Conservation (phyloP, 164 flowering plant genomes). For the grape (Vitis vinifera) region ASM3070453v1 NC_081822.1:3796501-3797000, state of each 20-base stretch:
- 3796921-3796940: no score
- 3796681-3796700: constrained; percentile 8
- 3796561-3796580: constrained; percentile 15
- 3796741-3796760: constrained; percentile 15
- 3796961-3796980: no score
- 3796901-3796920: no score
- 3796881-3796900: no score
- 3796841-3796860: no score
- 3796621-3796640: constrained; percentile 21
- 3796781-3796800: no score
- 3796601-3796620: constrained; percentile 11
- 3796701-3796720: constrained; percentile 1
- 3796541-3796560: not conserved
- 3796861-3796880: no score
- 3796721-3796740: constrained; percentile 8
- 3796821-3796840: no score
- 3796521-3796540: not conserved
- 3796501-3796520: constrained; percentile 23
- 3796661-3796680: constrained; percentile 5
- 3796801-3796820: no score
- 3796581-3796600: not conserved
- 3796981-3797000: no score
- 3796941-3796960: no score
- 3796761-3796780: not conserved
- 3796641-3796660: constrained; percentile 13